Percentiles rank a stretch among this genome's conserved stretches.
Conservation (phyloP, 2,329 filamentous ascomycete species). For the Scedosporium apiospermum region DNA sequence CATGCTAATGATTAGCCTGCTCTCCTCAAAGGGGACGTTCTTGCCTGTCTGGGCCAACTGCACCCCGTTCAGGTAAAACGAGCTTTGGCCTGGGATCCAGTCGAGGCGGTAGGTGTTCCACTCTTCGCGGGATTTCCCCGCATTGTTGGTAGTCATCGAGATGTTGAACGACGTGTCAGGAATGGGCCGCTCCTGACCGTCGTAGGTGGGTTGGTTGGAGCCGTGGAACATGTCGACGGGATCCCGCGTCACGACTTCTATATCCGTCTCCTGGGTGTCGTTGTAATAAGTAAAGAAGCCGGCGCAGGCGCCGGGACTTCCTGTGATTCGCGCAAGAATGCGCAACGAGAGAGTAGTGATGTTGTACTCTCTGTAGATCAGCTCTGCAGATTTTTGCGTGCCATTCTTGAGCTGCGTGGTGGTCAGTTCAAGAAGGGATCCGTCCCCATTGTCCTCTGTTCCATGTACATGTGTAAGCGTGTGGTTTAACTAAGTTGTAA, state of each 20-base stretch:
- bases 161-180: constrained; percentile 36
- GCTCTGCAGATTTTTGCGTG: not conserved
- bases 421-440: not conserved
- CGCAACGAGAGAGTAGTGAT: constrained; percentile 28
- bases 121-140: constrained; percentile 33
- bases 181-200: constrained; percentile 31
- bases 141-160: constrained; percentile 27
- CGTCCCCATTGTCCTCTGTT: not conserved
- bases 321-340: constrained; percentile 40
- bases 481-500: not conserved
- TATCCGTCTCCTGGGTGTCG: constrained; percentile 39
- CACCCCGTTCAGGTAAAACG: constrained; percentile 46
- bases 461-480: not conserved
- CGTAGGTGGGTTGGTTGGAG: constrained; percentile 50
- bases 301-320: constrained; percentile 37
- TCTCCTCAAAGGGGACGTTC: constrained; percentile 43
- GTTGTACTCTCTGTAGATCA: not conserved
- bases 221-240: constrained; percentile 37
- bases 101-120: constrained; percentile 53
- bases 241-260: constrained; percentile 42
- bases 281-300: constrained; percentile 43
- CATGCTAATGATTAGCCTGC: constrained; percentile 46
- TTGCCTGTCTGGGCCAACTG: constrained; percentile 43
- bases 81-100: constrained; percentile 43
- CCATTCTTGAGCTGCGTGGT: not conserved